Percentiles rank a stretch among this genome's conserved stretches.
Conservation (phyloP, 1,284 basidiomycete species). For the Ceratobasidium sp. region DNA sequence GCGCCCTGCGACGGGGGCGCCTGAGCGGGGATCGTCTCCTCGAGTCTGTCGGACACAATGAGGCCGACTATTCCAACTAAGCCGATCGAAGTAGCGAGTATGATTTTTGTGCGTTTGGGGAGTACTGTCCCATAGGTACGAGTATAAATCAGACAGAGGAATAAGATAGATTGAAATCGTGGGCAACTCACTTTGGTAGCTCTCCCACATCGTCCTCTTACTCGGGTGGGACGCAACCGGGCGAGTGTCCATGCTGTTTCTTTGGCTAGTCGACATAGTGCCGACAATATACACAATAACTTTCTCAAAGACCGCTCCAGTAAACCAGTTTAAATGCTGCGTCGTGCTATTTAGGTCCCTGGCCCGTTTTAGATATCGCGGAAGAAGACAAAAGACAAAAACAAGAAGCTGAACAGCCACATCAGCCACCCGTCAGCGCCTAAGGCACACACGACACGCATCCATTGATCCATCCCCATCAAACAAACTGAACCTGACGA, state of each 20-base stretch:
- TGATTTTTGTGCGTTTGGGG: slow-evolving; percentile 17
- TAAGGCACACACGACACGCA: not conserved
- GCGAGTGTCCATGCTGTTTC: no score
- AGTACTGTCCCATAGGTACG: slow-evolving; percentile 1
- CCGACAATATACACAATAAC: no score
- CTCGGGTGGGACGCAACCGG: slow-evolving; percentile 5
- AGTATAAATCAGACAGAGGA: not conserved
- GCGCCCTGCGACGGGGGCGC: slow-evolving; percentile 2
- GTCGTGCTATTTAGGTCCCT: no score
- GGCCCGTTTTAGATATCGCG: no score
- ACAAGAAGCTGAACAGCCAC: slow-evolving; percentile 18
- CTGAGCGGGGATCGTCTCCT: slow-evolving; percentile 28
- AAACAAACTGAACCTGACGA: slow-evolving; percentile 15
- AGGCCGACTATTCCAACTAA: slow-evolving; percentile 31
- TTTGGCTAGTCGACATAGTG: no score
- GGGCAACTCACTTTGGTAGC: slow-evolving; percentile 39
- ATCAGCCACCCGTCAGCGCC: slow-evolving; percentile 6
- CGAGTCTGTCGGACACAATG: slow-evolving; percentile 26
- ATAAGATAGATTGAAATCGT: no score
- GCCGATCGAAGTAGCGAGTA: slow-evolving; percentile 23
- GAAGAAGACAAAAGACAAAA: not conserved
- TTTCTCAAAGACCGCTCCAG: no score
- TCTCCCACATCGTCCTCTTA: slow-evolving; percentile 42
- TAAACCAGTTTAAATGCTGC: no score
- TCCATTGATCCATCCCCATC: not conserved